Evolutionary conservation across 1,284 basidiomycete genomes (phyloP), one percentile per base, ranked within the genome.

Genomic region (Microbotryomycetes sp.): DNA sequence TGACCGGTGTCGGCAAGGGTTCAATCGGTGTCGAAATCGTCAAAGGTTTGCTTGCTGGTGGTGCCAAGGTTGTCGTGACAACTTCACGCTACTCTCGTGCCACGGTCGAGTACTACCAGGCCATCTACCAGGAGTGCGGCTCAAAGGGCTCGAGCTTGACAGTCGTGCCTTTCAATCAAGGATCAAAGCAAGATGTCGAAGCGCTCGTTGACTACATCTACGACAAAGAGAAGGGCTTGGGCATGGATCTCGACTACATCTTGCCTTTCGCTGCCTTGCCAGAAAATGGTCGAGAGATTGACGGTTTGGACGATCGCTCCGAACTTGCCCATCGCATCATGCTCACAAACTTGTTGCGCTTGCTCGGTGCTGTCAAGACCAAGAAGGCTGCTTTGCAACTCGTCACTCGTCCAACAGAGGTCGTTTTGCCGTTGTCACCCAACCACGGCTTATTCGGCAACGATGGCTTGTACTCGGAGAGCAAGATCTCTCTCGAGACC

Each of bases 201-300:
- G 90, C 92, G 12, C 84, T 98, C 59, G 86, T 98, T 71, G 93
- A 97, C 79, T 98, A 98, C 78, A 94, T 98, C 77, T 98, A 97
- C 79, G 85, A 88, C 49, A 92, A 86, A 49, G 72, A 74, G 52
- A 73, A 73, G 60, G 71, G 71, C 53, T 71, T 72, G 57, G 72
- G 72, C 52, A 85, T 98, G 79, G 94, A 98, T 79, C 83, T 98
- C 64, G 94, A 98, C 79, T 97, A 97, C 79, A 89, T 98, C 72
- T 84, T 97, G 66, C 94, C 94, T 47, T 98, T 98, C 78, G 96
- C 94, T 59, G 96, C 93, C 63, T 88, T 98, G 53, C 93, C 96
- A 15, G 96, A 97, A 78, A 97, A 97, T 74, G 94, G 96, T 51
- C 88, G 94, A 65, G 92, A 97, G 79, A 98, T 98, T 64, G 94